Conservation (phyloP, 192 early-diverging fungal genomes). For the Dissophora ornata region DNA sequence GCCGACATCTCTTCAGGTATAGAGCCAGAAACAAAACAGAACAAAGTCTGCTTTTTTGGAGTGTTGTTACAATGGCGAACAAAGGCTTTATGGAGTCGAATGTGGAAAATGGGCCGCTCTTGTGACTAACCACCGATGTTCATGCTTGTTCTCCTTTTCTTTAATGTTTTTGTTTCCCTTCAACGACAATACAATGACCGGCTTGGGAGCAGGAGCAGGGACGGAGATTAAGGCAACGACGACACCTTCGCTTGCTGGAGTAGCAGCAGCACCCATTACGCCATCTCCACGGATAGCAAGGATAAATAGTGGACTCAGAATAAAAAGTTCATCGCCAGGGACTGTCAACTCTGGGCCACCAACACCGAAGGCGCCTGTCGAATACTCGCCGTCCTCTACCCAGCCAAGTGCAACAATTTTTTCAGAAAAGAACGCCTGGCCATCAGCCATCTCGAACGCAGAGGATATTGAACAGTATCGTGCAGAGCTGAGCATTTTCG, state of each 20-base stretch:
- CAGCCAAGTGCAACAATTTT: constrained; percentile 30
- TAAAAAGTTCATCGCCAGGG: neutral
- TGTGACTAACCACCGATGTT: too few species aligned
- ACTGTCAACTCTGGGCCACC: constrained; percentile 2
- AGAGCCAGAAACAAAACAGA: neutral
- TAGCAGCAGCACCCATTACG: neutral
- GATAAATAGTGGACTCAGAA: neutral
- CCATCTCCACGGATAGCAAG: constrained; percentile 20
- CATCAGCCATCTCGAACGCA: constrained; percentile 19
- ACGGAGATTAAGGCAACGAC: neutral
- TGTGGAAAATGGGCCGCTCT: too few species aligned
- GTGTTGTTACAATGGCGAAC: too few species aligned
- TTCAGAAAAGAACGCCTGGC: constrained; percentile 35
- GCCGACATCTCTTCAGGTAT: neutral
- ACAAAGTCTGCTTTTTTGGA: too few species aligned
- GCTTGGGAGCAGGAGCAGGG: neutral
- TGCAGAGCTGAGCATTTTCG: constrained; percentile 43
- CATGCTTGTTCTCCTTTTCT: too few species aligned
- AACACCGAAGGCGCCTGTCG: constrained; percentile 21
- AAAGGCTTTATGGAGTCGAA: too few species aligned
- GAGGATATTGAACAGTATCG: constrained; percentile 53
- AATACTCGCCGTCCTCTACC: constrained; percentile 33
- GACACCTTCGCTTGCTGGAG: neutral
- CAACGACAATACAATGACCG: neutral
- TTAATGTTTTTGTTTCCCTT: too few species aligned